Evolutionary conservation across 108 stramenopile genomes (phyloP).

Genomic region (Aurantiochytrium sp.): DNA sequence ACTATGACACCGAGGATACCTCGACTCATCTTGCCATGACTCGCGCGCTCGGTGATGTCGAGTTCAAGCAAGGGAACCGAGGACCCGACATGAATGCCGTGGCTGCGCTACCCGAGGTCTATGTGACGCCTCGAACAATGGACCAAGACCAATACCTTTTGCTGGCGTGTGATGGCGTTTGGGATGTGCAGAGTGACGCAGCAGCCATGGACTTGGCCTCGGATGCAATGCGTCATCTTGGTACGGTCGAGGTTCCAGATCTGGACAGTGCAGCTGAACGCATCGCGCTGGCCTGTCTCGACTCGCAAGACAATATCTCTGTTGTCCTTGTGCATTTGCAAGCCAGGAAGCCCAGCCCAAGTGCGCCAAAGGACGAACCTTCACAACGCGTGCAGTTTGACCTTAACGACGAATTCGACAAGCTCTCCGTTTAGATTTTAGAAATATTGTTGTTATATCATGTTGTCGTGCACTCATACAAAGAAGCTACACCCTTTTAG

Average conservation of each 20-base stretch:
- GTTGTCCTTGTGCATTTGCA: not conserved
- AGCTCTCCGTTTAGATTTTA: not conserved
- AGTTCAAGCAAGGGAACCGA: not conserved
- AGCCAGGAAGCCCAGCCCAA: not conserved
- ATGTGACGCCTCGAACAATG: not conserved
- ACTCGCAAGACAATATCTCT: not conserved
- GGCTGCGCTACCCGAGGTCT: not conserved
- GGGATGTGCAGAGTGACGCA: not conserved
- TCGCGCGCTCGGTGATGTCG: not conserved
- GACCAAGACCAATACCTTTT: not conserved
- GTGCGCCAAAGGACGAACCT: not conserved
- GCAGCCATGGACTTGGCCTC: not conserved
- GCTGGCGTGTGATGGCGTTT: not conserved
- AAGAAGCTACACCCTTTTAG: no score
- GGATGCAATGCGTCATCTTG: not conserved
- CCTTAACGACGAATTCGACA: not conserved
- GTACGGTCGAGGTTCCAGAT: not conserved
- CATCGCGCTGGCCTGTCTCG: not conserved
- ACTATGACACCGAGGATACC: not conserved
- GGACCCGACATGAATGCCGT: not conserved
- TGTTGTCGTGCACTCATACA: no score
- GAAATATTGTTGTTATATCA: no score
- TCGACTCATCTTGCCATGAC: constrained; percentile 6
- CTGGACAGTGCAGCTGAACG: not conserved
- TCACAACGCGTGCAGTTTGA: not conserved